These are phyloP conservation scores for Mycena polygramma DNA, from an alignment of 768 basidiomycete genomes.

Conservation along the genomic window DNA sequence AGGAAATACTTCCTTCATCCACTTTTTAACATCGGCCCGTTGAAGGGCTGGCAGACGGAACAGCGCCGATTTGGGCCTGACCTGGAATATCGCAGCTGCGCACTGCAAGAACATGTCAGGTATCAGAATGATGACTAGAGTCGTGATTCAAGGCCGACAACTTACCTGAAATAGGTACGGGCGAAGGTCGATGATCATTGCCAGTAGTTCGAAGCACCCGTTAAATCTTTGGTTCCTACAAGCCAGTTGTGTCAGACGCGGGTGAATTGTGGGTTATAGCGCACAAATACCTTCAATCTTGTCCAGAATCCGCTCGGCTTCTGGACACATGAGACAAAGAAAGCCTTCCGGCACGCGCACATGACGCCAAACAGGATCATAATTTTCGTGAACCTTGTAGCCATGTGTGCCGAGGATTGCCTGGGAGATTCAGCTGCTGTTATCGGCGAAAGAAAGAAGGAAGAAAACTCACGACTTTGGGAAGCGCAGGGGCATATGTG, in stretches of 20 bases:
- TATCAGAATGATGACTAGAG: no score
- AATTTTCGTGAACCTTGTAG: constrained; percentile 30
- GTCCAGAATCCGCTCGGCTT: constrained; percentile 30
- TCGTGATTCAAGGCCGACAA: neutral
- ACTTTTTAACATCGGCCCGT: neutral
- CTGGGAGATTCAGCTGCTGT: neutral
- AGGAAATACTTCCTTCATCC: neutral
- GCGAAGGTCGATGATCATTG: constrained; percentile 39
- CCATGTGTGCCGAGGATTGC: constrained; percentile 38
- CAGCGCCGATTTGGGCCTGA: neutral
- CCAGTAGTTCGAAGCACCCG: constrained; percentile 42
- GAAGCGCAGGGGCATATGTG: neutral
- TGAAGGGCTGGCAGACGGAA: neutral
- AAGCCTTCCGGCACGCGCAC: constrained; percentile 36
- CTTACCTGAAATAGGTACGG: constrained; percentile 41
- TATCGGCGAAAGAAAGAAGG: neutral
- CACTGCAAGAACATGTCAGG: neutral
- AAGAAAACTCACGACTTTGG: neutral
- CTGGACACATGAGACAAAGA: constrained; percentile 28
- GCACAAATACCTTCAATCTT: constrained; percentile 3
- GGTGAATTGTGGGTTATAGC: no score
- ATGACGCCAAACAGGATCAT: constrained; percentile 34
- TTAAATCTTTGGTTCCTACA: constrained; percentile 21
- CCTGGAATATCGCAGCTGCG: neutral
- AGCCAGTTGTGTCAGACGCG: no score